Percentiles rank a stretch among this genome's conserved stretches.
Conservation (phyloP, 2,329 filamentous ascomycete species). For the Talaromyces sp. region DNA sequence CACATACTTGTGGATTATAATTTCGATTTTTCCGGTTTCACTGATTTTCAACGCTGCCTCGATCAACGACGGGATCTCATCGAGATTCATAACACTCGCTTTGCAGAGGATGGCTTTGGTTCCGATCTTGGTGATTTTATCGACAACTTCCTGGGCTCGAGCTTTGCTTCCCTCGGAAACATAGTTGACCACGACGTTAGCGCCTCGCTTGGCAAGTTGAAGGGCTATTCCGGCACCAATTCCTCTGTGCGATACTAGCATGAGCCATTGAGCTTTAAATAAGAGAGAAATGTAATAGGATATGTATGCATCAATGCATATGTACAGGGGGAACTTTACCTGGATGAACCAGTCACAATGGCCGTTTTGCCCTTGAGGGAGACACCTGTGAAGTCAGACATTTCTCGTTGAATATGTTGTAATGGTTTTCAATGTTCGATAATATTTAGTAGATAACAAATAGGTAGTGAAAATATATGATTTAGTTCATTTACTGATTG, state of each 20-base stretch:
- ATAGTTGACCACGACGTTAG: not conserved
- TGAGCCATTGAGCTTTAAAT: not conserved
- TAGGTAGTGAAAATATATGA: no score
- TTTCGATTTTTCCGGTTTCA: constrained; percentile 20
- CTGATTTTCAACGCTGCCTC: constrained; percentile 15
- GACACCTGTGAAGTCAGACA: no score
- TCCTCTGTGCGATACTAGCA: not conserved
- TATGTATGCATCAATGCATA: not conserved
- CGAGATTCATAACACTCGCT: constrained; percentile 12
- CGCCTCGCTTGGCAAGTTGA: not conserved
- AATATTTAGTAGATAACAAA: no score
- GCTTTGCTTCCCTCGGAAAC: not conserved
- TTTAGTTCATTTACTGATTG: no score
- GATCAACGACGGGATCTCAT: constrained; percentile 12
- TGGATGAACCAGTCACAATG: not conserved
- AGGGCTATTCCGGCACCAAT: not conserved
- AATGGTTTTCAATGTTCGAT: no score
- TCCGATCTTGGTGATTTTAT: constrained; percentile 10
- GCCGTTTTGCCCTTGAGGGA: not conserved
- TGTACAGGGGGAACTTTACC: no score
- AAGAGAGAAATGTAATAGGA: not conserved
- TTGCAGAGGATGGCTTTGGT: constrained; percentile 12
- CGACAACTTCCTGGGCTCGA: constrained; percentile 1
- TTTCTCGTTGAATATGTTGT: no score
- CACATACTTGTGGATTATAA: constrained; percentile 20